Evolutionary conservation across 805 yeast genomes (phyloP), one percentile per base, ranked within the genome.

Genomic region (Pichia membranifaciens): DNA sequence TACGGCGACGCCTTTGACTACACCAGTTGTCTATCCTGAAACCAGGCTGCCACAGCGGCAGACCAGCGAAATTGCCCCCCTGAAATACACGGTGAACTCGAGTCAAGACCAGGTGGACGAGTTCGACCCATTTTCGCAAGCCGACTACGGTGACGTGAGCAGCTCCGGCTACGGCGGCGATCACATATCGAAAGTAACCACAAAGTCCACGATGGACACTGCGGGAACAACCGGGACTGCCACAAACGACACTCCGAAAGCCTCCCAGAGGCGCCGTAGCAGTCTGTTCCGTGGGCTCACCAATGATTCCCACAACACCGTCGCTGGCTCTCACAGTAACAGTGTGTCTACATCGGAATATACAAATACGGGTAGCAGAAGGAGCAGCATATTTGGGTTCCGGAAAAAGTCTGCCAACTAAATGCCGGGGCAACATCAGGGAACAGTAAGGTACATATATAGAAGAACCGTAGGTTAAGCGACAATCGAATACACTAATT

Each of bases 181-280:
- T 16, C 18, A 40, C 15, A 40, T 40, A 12, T 5, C 32, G 22
- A 16, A 28, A 2, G 35, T 29, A 9, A 40, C 18, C 4, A 25
- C 43, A 4, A 40, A 31, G 21, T 40, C 43, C 7, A 40, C 43
- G 6, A 22, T 29, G 5, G 43, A 40, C 13, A 40, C 36, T 6
- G 12, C 13, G 4, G 21, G 23, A 3, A 40, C 43, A n/a, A 18
- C 18, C 21, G 43, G 22, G 20, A 28, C 43, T 15, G 17, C 33
- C 20, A 25, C 33, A 12, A 40, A 28, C 31, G 20, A 25, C 10
- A 10, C 29, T 8, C 29, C 29, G 29, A 25, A 25, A 10, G 10
- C 7, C 10, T 25, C 16, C 8, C 22, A 37, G 18, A 3, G 35
- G 25, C 43, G 43, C 18, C 32, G 35, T 22, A 40, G 35, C 22